Base-by-base conservation (phyloP, 108 stramenopile species). In the Epipyxis sp. region DNA sequence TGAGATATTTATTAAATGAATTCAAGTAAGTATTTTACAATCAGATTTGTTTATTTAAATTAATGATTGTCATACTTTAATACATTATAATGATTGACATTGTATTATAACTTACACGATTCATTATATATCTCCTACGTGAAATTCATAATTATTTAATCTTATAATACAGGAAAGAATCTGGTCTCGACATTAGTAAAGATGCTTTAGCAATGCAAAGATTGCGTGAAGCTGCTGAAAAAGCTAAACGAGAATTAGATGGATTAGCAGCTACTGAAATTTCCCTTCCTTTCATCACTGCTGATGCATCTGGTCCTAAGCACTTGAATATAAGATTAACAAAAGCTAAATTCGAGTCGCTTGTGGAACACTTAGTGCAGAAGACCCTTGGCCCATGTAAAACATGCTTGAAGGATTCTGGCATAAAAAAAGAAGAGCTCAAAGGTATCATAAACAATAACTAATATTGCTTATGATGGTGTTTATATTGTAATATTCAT, bases 191-290 rank as follows among this genome's bases (percentile, higher is more conserved):
- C 81, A 85, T 99, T 35, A 77, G 83, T 71, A 87, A 90, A 13
- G 97, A 99, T 81, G 92, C 91, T 57, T 83, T 97, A 32, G 97
- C 97, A 77, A 98, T 98, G 95, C 99, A 99, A 79, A 93, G 97
- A 50, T 79, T 99, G 78, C 89, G 98, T 10, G 97, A 99, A 85
- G 98, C 97, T 32, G 96, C 98, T 43, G 96, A 97, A 88, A 97
- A 98, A 90, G 97, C 97, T 69, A 99, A 99, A 92, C 92, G 97
- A 44, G 99, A 99, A 88, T 86, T 99, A 69, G 99, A 99, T 81
- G 97, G 97, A 46, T 85, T 99, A 84, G 94, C 94, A 25, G 93
- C 95, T 86, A 99, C 99, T 27, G 99, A 99, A 83, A 94, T 98
- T 20, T 90, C 89, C 39, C 90, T 99, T 3, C 96, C 97, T 1